These are phyloP conservation scores for Penicillium cinerascens DNA, from an alignment of 495 filamentous ascomycete genomes.

Conservation along the genomic window DNA sequence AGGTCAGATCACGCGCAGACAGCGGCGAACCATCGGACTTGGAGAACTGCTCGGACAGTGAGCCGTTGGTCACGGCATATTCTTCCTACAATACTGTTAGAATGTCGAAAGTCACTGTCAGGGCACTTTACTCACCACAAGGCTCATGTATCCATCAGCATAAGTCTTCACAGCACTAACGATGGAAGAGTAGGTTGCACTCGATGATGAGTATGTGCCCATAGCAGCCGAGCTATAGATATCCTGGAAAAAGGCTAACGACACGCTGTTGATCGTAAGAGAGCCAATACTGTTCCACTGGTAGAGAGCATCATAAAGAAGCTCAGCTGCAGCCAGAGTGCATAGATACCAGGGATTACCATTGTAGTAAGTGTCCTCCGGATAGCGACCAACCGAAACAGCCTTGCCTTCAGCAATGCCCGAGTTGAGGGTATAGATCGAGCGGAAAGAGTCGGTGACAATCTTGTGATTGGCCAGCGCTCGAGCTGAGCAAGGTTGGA, in stretches of 20 bases:
- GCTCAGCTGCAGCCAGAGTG: conserved; percentile 62
- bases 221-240: conserved; percentile 44
- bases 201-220: conserved; percentile 49
- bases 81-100: conserved; percentile 21
- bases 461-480: conserved; percentile 64
- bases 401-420: conserved; percentile 37
- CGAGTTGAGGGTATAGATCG: conserved; percentile 58
- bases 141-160: conserved; percentile 59
- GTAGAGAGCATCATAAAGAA: conserved; percentile 61
- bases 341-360: conserved; percentile 67
- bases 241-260: conserved; percentile 55
- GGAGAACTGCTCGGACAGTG: conserved; percentile 59
- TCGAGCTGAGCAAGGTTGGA: conserved; percentile 60
- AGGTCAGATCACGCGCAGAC: conserved; percentile 54
- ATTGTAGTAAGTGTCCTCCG: conserved; percentile 65
- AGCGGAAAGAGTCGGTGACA: conserved; percentile 59
- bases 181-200: conserved; percentile 48
- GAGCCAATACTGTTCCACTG: conserved; percentile 52
- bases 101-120: background rate
- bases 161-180: conserved; percentile 55
- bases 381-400: conserved; percentile 66
- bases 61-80: conserved; percentile 48
- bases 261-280: conserved; percentile 50
- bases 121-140: conserved; percentile 33
- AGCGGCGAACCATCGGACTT: conserved; percentile 46